Percentiles rank a stretch among this genome's conserved stretches.
These are phyloP conservation scores for Colletotrichum limetticola DNA, from an alignment of 2,329 filamentous ascomycete genomes.

Conservation along the genomic window DNA sequence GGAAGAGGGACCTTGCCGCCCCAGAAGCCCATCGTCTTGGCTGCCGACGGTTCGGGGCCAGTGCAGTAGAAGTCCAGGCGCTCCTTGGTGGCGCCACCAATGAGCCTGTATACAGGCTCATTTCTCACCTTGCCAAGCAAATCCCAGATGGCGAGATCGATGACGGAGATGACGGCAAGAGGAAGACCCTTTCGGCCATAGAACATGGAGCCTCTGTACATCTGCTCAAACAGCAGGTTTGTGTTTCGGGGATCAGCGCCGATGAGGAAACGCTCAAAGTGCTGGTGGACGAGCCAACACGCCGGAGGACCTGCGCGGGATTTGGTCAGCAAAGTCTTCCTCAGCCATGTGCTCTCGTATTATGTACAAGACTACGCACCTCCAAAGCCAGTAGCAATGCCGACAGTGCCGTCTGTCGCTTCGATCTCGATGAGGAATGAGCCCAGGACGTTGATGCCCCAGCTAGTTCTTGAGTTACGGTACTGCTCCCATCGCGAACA, in stretches of 20 bases:
- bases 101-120: slow-evolving; percentile 94
- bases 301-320: slow-evolving; percentile 75
- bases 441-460: slow-evolving; percentile 95
- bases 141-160: slow-evolving; percentile 94
- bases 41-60: slow-evolving; percentile 82
- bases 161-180: slow-evolving; percentile 91
- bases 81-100: slow-evolving; percentile 88
- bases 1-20: slow-evolving; percentile 91
- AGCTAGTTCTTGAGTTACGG: slow-evolving; percentile 86
- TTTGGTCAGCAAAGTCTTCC: neutral
- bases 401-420: slow-evolving; percentile 89
- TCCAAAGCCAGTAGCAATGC: slow-evolving; percentile 93
- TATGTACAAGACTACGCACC: slow-evolving; percentile 54
- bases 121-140: slow-evolving; percentile 89
- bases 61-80: slow-evolving; percentile 95
- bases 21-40: slow-evolving; percentile 88
- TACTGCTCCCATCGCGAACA: slow-evolving; percentile 93
- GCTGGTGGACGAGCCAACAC: slow-evolving; percentile 93
- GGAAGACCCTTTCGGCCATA: slow-evolving; percentile 94
- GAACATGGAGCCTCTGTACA: slow-evolving; percentile 97
- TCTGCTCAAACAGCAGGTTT: slow-evolving; percentile 93
- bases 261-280: slow-evolving; percentile 92
- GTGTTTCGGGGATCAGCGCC: slow-evolving; percentile 91
- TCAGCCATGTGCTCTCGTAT: no score
- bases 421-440: slow-evolving; percentile 94